Conservation (phyloP, 2,329 filamentous ascomycete species). For the Pseudogymnoascus verrucosus region DNA sequence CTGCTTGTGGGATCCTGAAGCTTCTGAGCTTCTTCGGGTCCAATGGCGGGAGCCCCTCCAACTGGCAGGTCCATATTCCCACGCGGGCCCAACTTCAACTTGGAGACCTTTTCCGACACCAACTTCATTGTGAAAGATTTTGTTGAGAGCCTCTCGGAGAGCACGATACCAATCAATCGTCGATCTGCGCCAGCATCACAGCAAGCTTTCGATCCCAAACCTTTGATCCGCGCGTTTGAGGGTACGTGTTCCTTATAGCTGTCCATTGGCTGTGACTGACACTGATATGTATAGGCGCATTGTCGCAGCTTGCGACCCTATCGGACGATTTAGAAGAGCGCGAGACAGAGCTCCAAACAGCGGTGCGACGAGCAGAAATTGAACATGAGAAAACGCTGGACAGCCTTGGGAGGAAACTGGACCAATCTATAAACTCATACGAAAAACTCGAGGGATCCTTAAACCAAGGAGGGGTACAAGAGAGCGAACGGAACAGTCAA, state of each 20-base stretch:
- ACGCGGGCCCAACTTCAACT: constrained; percentile 71
- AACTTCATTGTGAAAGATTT: constrained; percentile 99
- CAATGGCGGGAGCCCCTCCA: constrained; percentile 8
- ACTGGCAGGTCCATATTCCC: constrained; percentile 52
- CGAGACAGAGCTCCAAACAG: constrained; percentile 84
- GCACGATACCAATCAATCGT: constrained; percentile 68
- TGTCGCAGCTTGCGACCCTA: constrained; percentile 60
- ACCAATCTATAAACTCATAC: constrained; percentile 86
- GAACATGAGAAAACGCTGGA: constrained; percentile 90
- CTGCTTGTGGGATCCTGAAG: constrained; percentile 2
- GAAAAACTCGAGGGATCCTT: constrained; percentile 80
- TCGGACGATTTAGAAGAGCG: constrained; percentile 80
- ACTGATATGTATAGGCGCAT: constrained; percentile 39
- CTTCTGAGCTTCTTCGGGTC: not conserved
- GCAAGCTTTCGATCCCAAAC: constrained; percentile 83
- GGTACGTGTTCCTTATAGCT: constrained; percentile 35
- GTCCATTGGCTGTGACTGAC: constrained; percentile 22
- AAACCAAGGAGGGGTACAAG: constrained; percentile 45
- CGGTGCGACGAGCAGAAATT: constrained; percentile 82
- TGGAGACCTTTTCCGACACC: constrained; percentile 80
- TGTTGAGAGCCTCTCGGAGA: constrained; percentile 85
- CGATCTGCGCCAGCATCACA: constrained; percentile 57
- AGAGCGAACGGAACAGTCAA: constrained; percentile 41
- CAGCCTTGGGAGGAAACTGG: constrained; percentile 78
- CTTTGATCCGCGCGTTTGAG: constrained; percentile 91